Base-by-base conservation (phyloP, 371 early-diverging fungal genomes). In the Coemansia sp. region DNA sequence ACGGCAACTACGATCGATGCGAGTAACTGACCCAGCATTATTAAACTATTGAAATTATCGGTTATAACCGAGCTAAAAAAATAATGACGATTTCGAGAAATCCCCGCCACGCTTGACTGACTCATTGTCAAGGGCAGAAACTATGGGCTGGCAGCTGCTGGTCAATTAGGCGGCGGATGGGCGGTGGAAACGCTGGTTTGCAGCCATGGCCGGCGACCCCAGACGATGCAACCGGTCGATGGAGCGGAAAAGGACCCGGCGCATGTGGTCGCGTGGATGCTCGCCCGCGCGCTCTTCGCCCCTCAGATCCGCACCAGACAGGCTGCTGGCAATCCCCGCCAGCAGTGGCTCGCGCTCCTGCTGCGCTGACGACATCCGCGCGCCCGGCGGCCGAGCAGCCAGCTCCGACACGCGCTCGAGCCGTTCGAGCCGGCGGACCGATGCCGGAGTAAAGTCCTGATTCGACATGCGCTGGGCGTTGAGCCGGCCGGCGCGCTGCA, bases 241-340 rank as follows among this genome's bases (percentile, higher is more conserved):
- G 1, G 67, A 64, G 14, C 40, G 42, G 16, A 61, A 36, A 38
- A 67, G 48, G 16, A 61, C 43, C 16, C 60, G 32, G 8, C 72
- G 59, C 69, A 72, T 69, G 47, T 64, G 62, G 33, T 72, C 72
- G 18, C 72, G 38, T 7, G 72, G 69, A 38, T 72, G 68, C 43
- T 31, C 63, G 37, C 34, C 58, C 5, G 3, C n/a, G 14, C 10
- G 8, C 48, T 18, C 6, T 29, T 40, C n/a, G 43, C 14, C 33
- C 43, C 9, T n/a, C 2, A 43, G 48, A 50, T 59, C 64, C 36
- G 55, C 33, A 0, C 50, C 50, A 16, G 57, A 33, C 52, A 63
- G 47, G 29, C 55, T 44, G n/a, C 29, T 50, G 5, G 74, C 74
- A 50, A 72, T 69, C 14, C 34, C 43, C 6, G 39, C 44, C 34